Conservation (phyloP, 176 grass and related monocot genomes). For the Carex pumila region DNA sequence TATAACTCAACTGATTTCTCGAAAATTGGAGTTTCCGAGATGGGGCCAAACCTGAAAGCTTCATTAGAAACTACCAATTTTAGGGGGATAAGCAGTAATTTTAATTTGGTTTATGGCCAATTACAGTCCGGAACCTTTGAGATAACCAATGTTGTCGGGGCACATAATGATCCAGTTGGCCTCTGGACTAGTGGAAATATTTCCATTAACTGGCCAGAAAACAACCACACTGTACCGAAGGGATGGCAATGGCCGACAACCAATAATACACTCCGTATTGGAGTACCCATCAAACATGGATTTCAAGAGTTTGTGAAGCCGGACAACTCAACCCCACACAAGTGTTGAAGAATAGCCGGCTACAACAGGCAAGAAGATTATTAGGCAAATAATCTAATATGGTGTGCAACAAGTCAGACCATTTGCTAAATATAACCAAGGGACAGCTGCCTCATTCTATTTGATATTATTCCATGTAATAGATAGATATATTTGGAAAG, state of each 20-base stretch:
- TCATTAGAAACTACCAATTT: conserved; percentile 36
- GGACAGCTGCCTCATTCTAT: neutral
- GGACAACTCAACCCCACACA: neutral
- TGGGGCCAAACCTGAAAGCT: conserved; percentile 20
- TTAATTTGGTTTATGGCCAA: conserved; percentile 44
- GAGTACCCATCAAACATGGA: conserved; percentile 51
- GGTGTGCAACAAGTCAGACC: neutral
- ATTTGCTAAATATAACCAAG: neutral
- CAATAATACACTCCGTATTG: conserved; percentile 28
- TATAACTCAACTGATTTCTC: conserved; percentile 43
- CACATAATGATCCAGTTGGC: conserved; percentile 25
- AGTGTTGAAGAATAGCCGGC: neutral
- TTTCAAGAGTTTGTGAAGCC: conserved; percentile 30
- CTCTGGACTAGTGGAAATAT: conserved; percentile 25
- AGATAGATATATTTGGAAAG: neutral
- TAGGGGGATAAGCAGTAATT: conserved; percentile 30
- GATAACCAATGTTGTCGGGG: conserved; percentile 39
- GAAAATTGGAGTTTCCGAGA: conserved; percentile 31
- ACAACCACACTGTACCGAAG: conserved; percentile 17
- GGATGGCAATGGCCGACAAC: conserved; percentile 57
- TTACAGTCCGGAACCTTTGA: conserved; percentile 39
- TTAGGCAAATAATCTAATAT: neutral
- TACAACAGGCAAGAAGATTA: neutral
- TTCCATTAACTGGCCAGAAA: conserved; percentile 45
- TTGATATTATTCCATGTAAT: neutral